phyloP scores from a whole-genome alignment of 1,284 basidiomycete species.

The Pseudomicrostroma phylloplanum region DNA sequence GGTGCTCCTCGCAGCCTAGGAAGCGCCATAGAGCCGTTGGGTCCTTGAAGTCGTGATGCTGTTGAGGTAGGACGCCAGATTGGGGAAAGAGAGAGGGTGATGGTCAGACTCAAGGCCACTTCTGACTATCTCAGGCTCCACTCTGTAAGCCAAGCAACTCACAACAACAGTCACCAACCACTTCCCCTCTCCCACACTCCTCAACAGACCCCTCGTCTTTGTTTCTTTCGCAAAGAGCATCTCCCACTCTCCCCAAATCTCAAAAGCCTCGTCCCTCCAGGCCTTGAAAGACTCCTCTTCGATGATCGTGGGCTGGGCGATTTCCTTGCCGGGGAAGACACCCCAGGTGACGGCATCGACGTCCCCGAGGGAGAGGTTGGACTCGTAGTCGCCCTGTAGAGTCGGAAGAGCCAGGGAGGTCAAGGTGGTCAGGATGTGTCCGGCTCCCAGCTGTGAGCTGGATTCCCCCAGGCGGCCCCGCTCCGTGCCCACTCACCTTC shows the following conservation, averaged over 20 bases:
- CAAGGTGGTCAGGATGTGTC: background rate
- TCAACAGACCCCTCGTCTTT: constrained; percentile 66
- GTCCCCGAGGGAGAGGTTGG: constrained; percentile 48
- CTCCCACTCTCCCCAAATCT: constrained; percentile 93
- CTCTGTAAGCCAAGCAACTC: too few species aligned
- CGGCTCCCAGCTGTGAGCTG: constrained; percentile 25
- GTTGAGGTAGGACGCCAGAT: too few species aligned
- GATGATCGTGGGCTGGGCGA: constrained; percentile 54
- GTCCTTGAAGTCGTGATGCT: constrained; percentile 84
- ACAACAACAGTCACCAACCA: constrained; percentile 84
- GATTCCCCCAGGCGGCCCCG: too few species aligned
- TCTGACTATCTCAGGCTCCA: too few species aligned
- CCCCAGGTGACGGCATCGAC: constrained; percentile 55
- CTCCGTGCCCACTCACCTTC: too few species aligned
- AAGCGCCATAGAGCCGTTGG: constrained; percentile 67
- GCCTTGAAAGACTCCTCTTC: constrained; percentile 54
- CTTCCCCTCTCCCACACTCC: constrained; percentile 64
- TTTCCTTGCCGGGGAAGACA: constrained; percentile 53
- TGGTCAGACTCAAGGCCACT: too few species aligned
- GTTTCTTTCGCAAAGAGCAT: constrained; percentile 74
- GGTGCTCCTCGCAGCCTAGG: background rate
- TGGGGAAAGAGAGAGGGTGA: too few species aligned
- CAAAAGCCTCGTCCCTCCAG: constrained; percentile 82
- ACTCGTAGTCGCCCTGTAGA: constrained; percentile 39
- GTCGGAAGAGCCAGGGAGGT: background rate